Evolutionary conservation across 2,329 filamentous ascomycete species (phyloP).

Genomic region (Zymoseptoria brevis): DNA sequence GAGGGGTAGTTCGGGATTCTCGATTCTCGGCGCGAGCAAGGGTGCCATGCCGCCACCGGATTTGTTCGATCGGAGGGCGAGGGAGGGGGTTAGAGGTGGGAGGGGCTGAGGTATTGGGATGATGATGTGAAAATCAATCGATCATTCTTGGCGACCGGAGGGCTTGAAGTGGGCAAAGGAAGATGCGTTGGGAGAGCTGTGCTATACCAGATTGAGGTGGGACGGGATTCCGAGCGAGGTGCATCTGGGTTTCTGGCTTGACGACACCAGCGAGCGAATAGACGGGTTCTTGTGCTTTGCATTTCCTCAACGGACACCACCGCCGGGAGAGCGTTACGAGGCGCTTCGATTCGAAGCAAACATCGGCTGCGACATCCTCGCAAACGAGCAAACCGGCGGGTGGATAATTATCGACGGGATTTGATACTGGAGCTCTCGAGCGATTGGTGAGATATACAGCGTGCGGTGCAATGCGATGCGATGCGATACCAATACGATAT

Average conservation of each 20-base stretch:
- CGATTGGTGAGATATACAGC: not conserved
- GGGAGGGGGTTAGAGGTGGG: not conserved
- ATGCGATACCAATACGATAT: not conserved
- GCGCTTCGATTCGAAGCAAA: too few species aligned
- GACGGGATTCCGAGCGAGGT: not conserved
- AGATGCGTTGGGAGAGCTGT: too few species aligned
- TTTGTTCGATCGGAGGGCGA: not conserved
- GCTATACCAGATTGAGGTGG: not conserved
- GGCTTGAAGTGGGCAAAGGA: too few species aligned
- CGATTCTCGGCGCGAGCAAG: conserved; percentile 25
- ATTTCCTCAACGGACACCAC: not conserved
- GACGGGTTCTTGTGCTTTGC: not conserved
- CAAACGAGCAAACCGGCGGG: too few species aligned
- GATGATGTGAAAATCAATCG: not conserved
- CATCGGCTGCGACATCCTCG: too few species aligned
- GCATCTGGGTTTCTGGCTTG: not conserved
- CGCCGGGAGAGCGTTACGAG: too few species aligned
- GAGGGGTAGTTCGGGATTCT: conserved; percentile 22
- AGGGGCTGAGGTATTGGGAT: not conserved
- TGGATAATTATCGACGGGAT: too few species aligned
- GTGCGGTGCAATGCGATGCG: not conserved
- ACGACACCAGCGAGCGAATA: not conserved
- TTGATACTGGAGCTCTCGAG: not conserved
- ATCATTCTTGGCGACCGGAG: too few species aligned
- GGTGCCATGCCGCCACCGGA: not conserved